Conservation (phyloP, 768 basidiomycete genomes). For the Cantharellus cinnabarinus region DNA sequence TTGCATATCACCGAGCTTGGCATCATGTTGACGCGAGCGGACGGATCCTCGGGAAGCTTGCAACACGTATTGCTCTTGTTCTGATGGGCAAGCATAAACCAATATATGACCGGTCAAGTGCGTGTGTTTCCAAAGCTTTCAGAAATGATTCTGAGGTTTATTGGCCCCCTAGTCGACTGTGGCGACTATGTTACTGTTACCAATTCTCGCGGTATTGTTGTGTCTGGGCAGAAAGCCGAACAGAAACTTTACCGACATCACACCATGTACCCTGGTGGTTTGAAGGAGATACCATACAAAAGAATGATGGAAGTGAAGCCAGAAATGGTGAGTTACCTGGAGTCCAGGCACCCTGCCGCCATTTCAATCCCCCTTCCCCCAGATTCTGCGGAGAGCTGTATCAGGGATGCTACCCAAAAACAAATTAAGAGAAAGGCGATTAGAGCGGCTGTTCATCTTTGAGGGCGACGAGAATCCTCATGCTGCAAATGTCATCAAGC, state of each 20-base stretch:
- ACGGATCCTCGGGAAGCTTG: slow-evolving; percentile 84
- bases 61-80: slow-evolving; percentile 81
- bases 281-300: slow-evolving; percentile 77
- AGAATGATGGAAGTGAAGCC: slow-evolving; percentile 71
- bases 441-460: slow-evolving; percentile 80
- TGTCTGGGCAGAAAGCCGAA: slow-evolving; percentile 76
- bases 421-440: slow-evolving; percentile 70
- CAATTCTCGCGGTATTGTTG: slow-evolving; percentile 60
- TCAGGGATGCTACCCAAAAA: slow-evolving; percentile 99
- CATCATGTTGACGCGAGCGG: slow-evolving; percentile 84
- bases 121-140: slow-evolving; percentile 12
- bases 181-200: slow-evolving; percentile 97
- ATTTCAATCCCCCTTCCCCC: not conserved
- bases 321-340: slow-evolving; percentile 47
- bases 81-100: slow-evolving; percentile 99
- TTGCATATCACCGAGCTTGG: slow-evolving; percentile 92
- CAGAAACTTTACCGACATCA: slow-evolving; percentile 80
- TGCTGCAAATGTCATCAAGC: slow-evolving; percentile 53
- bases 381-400: slow-evolving; percentile 93
- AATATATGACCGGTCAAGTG: slow-evolving; percentile 81
- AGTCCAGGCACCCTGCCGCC: not conserved
- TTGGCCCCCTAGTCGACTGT: slow-evolving; percentile 52
- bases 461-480: slow-evolving; percentile 46
- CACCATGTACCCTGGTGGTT: slow-evolving; percentile 78
- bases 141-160: not conserved